Evolutionary conservation across 1,284 basidiomycete genomes (phyloP), one percentile per base, ranked within the genome.

Genomic region (Leccinum cinnamomeum): DNA sequence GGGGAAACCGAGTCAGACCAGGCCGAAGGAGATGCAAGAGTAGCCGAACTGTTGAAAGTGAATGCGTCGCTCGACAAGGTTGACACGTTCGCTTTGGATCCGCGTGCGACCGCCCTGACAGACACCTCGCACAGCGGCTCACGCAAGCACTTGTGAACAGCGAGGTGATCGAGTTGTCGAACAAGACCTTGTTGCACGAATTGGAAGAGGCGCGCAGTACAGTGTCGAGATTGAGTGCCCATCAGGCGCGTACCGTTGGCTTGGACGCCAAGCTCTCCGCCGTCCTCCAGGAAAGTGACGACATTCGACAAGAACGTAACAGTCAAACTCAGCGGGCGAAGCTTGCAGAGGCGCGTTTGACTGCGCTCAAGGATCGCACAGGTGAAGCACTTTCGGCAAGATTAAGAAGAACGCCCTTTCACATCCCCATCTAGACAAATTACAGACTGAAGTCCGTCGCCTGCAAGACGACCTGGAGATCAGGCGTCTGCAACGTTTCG

Each of bases 241-340:
- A 88, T 66, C 83, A 90, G 62, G 88, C 87, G 37, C 86, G 88
- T 55, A 84, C 88, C 3, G 78, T 87, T 10, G 90, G 89, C 8
- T 84, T 86, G 81, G 91, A 93, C 68, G 80, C 81, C 23, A 84
- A 86, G 18, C 71, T 95, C n/a, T 82, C 82, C 16, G 75, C 79
- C 20, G 81, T 82, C 18, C 76, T 84, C 56, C 85, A 86, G 68
- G 92, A 95, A 74, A 85, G 86, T 67, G 93, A 97, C 56, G 95
- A 98, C 71, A 81, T 92, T 69, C 86, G 87, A 62, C 93, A 97
- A 74, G 91, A 95, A 71, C 81, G 90, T 25, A 89, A 91, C 59
- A 84, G 82, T 57, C 92, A 95, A 68, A 78, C 84, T 6, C 86
- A 90, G 60, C 82, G 89, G 39, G 85, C 89, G 5, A 84, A 85